Evolutionary conservation across 1,139 yeast species (phyloP).

Genomic region (Geotrichum reessii): DNA sequence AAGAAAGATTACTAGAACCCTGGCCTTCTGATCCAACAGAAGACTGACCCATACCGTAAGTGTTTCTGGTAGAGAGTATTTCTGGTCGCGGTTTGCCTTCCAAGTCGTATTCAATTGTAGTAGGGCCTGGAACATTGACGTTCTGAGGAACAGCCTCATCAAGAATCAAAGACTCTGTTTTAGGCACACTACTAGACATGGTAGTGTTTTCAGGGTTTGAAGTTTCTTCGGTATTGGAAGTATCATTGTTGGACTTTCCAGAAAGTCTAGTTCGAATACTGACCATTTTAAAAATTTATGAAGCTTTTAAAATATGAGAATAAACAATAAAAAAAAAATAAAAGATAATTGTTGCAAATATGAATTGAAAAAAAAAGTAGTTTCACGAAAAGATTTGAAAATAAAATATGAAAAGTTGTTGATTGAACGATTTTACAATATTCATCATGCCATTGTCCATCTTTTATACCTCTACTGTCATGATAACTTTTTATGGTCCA

Average conservation of each 20-base stretch:
- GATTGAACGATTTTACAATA: neutral
- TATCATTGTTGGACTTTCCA: neutral
- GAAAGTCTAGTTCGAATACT: neutral
- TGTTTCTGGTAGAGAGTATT: neutral
- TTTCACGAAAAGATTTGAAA: too few relatives aligned
- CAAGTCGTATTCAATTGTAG: constrained; percentile 13
- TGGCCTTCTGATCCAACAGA: neutral
- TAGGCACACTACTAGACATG: neutral
- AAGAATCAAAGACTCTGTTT: constrained; percentile 12
- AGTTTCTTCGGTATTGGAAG: neutral
- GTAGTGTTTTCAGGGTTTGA: neutral
- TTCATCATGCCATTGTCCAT: neutral
- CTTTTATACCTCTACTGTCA: neutral
- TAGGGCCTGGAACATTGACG: constrained; percentile 13
- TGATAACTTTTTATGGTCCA: neutral
- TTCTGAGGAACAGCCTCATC: constrained; percentile 15
- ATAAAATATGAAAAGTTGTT: too few relatives aligned
- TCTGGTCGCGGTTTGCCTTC: constrained; percentile 5
- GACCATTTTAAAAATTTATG: constrained; percentile 3
- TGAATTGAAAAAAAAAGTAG: neutral
- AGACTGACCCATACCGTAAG: neutral
- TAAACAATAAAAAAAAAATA: neutral
- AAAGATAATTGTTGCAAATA: neutral
- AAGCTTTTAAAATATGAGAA: neutral
- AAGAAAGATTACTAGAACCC: neutral